A percentile compares a stretch with the other conserved stretches of the same genome.
Evolutionary conservation across 805 yeast genomes (phyloP).

Genomic region (Yarrowia sp.): DNA sequence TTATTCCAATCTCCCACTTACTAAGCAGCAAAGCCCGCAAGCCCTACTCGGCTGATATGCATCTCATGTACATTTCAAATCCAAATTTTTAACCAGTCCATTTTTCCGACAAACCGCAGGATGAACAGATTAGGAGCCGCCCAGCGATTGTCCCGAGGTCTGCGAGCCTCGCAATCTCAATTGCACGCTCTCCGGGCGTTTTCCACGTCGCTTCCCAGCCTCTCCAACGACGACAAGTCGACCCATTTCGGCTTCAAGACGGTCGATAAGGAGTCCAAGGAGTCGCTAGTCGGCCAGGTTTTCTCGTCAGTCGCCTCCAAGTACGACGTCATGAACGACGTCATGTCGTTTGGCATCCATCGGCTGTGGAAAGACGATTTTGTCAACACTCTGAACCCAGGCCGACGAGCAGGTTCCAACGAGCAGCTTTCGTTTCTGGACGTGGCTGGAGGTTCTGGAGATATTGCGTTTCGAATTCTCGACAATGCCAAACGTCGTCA

Average conservation of each 20-base stretch:
- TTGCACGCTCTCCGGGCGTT: conserved; percentile 1
- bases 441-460: conserved; percentile 99
- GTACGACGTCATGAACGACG: conserved; percentile 96
- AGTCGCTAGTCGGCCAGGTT: conserved; percentile 66
- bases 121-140: conserved; percentile 16
- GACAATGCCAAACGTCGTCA: conserved; percentile 82
- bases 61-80: background rate
- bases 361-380: conserved; percentile 93
- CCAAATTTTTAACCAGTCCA: background rate
- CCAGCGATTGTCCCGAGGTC: background rate
- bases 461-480: conserved; percentile 90
- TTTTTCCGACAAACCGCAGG: background rate
- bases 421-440: conserved; percentile 84
- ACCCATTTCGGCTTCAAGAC: conserved; percentile 93
- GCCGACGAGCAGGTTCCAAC: conserved; percentile 74
- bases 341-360: conserved; percentile 94
- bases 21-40: background rate
- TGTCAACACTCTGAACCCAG: conserved; percentile 85
- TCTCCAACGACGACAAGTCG: background rate
- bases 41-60: background rate
- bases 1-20: background rate
- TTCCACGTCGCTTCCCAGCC: background rate
- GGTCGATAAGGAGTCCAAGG: conserved; percentile 75
- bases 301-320: conserved; percentile 92
- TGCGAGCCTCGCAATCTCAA: background rate